These are phyloP conservation scores for Thuidium tamariscinum DNA, from an alignment of 225 moss, liverwort and hornwort species.

Conservation along the genomic window DNA sequence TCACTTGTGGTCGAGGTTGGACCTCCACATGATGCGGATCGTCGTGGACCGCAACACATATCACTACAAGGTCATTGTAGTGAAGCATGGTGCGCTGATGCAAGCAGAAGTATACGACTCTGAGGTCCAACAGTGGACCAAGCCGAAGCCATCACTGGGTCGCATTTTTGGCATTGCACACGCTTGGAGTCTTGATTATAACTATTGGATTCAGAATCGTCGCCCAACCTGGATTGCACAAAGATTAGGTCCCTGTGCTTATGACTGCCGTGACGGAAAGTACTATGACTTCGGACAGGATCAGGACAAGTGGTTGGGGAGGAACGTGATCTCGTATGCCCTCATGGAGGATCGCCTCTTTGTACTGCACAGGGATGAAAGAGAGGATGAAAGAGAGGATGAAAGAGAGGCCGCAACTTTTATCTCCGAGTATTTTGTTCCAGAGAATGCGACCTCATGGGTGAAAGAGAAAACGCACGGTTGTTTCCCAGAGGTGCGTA, in stretches of 20 bases:
- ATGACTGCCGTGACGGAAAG: neutral
- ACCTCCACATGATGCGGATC: neutral
- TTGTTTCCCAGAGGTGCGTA: too few relatives aligned
- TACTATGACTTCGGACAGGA: neutral
- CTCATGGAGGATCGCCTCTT: neutral
- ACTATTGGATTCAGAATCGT: too few relatives aligned
- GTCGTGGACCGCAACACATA: neutral
- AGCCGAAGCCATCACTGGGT: neutral
- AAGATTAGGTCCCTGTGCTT: too few relatives aligned
- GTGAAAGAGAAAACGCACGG: too few relatives aligned
- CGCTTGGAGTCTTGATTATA: too few relatives aligned
- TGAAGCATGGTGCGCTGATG: neutral
- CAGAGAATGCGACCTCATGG: too few relatives aligned
- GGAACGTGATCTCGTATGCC: neutral
- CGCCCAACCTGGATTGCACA: accelerated
- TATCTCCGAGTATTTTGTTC: too few relatives aligned
- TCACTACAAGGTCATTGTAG: neutral
- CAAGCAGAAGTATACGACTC: neutral
- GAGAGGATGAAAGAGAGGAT: too few relatives aligned
- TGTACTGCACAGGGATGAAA: neutral
- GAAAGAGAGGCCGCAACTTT: too few relatives aligned
- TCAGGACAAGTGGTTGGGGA: neutral
- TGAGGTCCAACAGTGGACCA: neutral
- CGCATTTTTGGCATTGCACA: neutral
- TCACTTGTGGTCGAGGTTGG: neutral